Percentiles rank a stretch among this genome's conserved stretches.
phyloP scores from a whole-genome alignment of 345 rosid genomes.

The Excoecaria agallocha region DNA sequence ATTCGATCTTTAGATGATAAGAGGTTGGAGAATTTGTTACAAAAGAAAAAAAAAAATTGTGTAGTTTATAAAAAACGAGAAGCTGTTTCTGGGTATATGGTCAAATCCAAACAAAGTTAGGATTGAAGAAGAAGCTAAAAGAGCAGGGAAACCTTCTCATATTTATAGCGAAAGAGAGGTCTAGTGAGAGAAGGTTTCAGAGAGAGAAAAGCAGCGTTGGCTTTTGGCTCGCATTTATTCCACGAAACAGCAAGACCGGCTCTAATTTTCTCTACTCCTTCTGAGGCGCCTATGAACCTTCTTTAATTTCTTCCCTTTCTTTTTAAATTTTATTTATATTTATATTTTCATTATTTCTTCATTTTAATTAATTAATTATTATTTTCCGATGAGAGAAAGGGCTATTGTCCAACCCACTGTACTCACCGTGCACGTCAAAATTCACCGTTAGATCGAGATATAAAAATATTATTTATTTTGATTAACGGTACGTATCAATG shows the following conservation, averaged over 20 bases:
- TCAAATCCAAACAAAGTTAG: slow-evolving; percentile 19
- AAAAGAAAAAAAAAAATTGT: not conserved
- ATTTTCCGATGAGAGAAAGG: too few relatives aligned
- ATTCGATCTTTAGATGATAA: not conserved
- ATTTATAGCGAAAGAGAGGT: slow-evolving; percentile 23
- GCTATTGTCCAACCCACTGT: too few relatives aligned
- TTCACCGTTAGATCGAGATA: too few relatives aligned
- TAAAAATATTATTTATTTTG: too few relatives aligned
- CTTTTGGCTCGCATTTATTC: slow-evolving; percentile 38
- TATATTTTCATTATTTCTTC: not conserved
- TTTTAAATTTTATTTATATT: too few relatives aligned
- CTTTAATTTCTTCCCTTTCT: not conserved
- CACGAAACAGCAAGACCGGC: slow-evolving; percentile 27
- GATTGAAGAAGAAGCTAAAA: slow-evolving; percentile 22
- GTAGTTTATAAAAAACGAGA: not conserved
- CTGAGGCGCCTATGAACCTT: slow-evolving; percentile 14
- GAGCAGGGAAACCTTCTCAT: slow-evolving; percentile 9
- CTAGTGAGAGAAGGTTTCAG: slow-evolving; percentile 12
- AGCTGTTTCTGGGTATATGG: not conserved
- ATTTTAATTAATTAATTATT: not conserved
- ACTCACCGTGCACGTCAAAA: too few relatives aligned
- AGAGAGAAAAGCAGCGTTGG: slow-evolving; percentile 19
- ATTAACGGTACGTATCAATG: too few relatives aligned
- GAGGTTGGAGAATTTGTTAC: not conserved
- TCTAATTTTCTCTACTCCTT: not conserved